phyloP scores from a whole-genome alignment of 371 early-diverging fungal species.

The Mucor indicus region DNA sequence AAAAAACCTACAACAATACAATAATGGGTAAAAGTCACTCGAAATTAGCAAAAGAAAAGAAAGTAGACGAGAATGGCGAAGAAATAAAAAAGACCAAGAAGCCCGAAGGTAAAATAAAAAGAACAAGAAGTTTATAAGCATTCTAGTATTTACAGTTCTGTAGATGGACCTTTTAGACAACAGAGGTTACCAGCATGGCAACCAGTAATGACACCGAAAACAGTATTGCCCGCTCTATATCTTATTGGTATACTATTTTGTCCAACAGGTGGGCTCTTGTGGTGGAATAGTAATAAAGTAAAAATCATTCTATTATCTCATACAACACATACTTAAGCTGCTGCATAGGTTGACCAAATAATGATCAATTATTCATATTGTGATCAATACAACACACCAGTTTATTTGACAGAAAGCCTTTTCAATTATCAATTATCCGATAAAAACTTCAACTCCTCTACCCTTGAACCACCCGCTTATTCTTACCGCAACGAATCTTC shows the following conservation, averaged over 20 bases:
- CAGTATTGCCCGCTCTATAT: conserved; percentile 90
- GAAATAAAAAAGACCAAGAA: no score
- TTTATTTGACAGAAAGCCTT: conserved; percentile 21
- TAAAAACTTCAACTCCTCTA: neutral
- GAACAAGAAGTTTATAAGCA: no score
- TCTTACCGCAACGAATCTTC: conserved; percentile 23
- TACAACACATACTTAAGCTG: neutral
- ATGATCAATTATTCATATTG: conserved; percentile 92
- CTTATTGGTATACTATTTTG: conserved; percentile 89
- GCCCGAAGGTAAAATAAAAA: no score
- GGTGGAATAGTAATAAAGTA: conserved; percentile 74
- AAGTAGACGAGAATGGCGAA: no score
- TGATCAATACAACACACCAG: conserved; percentile 34
- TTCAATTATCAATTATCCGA: conserved; percentile 24
- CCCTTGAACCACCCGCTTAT: conserved; percentile 31
- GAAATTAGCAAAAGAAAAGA: no score
- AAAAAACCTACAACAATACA: no score
- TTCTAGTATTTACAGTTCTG: no score
- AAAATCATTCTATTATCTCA: neutral
- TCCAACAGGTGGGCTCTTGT: conserved; percentile 83
- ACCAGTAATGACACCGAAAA: conserved; percentile 93
- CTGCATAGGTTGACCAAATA: conserved; percentile 76
- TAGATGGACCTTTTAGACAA: conserved; percentile 95
- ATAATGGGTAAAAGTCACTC: no score
- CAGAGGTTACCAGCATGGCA: conserved; percentile 98